Evolutionary conservation across 257 asterid genomes (phyloP).

Genomic region (Solanum peruvianum): DNA sequence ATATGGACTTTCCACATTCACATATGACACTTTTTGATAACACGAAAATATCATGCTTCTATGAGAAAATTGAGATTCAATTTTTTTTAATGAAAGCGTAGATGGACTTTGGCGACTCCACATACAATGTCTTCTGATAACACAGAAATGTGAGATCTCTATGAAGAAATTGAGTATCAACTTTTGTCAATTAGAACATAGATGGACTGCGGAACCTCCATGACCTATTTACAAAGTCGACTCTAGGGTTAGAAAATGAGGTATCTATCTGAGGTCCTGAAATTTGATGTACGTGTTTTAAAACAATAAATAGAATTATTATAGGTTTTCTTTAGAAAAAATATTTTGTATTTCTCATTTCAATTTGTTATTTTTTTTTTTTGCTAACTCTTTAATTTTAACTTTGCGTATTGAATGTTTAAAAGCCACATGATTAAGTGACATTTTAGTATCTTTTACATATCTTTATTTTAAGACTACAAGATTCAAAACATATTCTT

Average conservation of each 20-base stretch:
- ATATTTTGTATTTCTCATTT: too few relatives aligned
- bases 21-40: background rate
- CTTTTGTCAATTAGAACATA: background rate
- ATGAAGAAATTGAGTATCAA: background rate
- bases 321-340: background rate
- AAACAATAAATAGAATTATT: too few relatives aligned
- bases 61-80: background rate
- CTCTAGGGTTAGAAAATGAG: background rate
- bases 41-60: background rate
- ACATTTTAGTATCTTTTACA: too few relatives aligned
- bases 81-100: background rate
- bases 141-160: background rate
- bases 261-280: background rate
- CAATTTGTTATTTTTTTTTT: too few relatives aligned
- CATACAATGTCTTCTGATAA: background rate
- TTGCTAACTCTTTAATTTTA: too few relatives aligned
- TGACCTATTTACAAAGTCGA: background rate
- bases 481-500: too few relatives aligned
- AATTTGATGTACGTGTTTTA: background rate
- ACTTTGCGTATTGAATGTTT: too few relatives aligned
- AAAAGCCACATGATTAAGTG: too few relatives aligned
- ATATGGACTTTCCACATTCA: background rate
- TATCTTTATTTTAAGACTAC: too few relatives aligned
- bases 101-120: background rate
- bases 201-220: background rate